Conservation (phyloP, 768 basidiomycete genomes). For the Russula compacta region DNA sequence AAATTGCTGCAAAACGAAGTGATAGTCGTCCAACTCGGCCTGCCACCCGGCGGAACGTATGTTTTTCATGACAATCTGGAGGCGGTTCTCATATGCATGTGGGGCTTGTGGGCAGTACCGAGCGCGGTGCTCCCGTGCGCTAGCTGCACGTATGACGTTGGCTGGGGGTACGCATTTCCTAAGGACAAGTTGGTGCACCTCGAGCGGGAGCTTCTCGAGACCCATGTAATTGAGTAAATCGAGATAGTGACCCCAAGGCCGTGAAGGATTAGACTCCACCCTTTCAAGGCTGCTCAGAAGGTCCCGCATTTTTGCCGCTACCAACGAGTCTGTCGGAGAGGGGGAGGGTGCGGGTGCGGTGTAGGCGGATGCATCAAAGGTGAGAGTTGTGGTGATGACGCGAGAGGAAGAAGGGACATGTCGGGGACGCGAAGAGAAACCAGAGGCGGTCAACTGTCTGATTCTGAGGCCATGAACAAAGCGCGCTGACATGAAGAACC, state of each 20-base stretch:
- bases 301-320: slow-evolving; percentile 16
- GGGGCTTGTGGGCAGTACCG: slow-evolving; percentile 31
- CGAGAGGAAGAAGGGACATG: slow-evolving; percentile 7
- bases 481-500: slow-evolving; percentile 16
- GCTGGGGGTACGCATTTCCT: slow-evolving; percentile 51
- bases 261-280: slow-evolving; percentile 29
- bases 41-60: slow-evolving; percentile 46
- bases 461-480: slow-evolving; percentile 10
- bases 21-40: slow-evolving; percentile 53
- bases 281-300: slow-evolving; percentile 13
- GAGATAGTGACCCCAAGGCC: slow-evolving; percentile 59
- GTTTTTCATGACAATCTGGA: slow-evolving; percentile 59
- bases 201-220: slow-evolving; percentile 44
- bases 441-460: slow-evolving; percentile 3
- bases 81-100: slow-evolving; percentile 57
- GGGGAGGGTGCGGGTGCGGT: background rate
- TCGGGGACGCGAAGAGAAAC: background rate
- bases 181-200: slow-evolving; percentile 61
- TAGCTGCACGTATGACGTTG: slow-evolving; percentile 35
- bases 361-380: background rate
- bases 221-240: slow-evolving; percentile 44
- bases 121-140: slow-evolving; percentile 34
- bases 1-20: slow-evolving; percentile 67
- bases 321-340: slow-evolving; percentile 15
- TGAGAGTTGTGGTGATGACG: background rate